Conservation (phyloP, 1,284 basidiomycete species). For the Pyrrhoderma noxium region DNA sequence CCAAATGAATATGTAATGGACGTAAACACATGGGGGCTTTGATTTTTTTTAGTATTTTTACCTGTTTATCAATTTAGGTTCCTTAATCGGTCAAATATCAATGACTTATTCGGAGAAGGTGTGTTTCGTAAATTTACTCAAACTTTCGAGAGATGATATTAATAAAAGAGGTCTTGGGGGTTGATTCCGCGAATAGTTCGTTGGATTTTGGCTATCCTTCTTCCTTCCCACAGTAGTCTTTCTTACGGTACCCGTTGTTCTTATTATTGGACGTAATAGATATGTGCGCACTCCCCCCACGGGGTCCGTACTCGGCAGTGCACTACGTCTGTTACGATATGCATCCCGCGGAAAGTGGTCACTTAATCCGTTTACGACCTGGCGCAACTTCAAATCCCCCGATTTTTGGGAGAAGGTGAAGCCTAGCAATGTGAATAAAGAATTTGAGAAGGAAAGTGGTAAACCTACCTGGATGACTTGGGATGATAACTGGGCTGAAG, state of each 20-base stretch:
- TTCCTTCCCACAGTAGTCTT: conserved; percentile 64
- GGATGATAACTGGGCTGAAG: conserved; percentile 78
- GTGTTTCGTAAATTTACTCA: conserved; percentile 6
- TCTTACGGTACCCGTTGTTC: conserved; percentile 63
- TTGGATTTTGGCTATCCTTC: conserved; percentile 68
- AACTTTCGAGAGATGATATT: neutral
- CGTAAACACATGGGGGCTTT: no score
- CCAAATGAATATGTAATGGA: no score
- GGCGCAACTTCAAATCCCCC: conserved; percentile 42
- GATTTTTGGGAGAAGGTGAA: conserved; percentile 80
- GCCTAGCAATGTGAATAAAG: conserved; percentile 43
- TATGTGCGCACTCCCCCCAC: conserved; percentile 66
- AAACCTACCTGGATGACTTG: conserved; percentile 65
- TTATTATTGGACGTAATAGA: conserved; percentile 56
- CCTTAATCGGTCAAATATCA: conserved; percentile 59
- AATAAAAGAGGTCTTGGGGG: no score
- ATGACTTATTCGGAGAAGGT: conserved; percentile 74
- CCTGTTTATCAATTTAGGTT: conserved; percentile 73
- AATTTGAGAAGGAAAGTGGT: conserved; percentile 16
- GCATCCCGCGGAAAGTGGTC: conserved; percentile 54
- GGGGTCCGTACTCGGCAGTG: conserved; percentile 70
- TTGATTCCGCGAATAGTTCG: conserved; percentile 35
- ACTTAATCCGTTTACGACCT: conserved; percentile 43
- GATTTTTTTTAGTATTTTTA: conserved; percentile 63
- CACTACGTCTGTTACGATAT: conserved; percentile 43